These are phyloP conservation scores for Acanthamoeba divionensis DNA, from an alignment of 208 protist species.

Conservation along the genomic window DNA sequence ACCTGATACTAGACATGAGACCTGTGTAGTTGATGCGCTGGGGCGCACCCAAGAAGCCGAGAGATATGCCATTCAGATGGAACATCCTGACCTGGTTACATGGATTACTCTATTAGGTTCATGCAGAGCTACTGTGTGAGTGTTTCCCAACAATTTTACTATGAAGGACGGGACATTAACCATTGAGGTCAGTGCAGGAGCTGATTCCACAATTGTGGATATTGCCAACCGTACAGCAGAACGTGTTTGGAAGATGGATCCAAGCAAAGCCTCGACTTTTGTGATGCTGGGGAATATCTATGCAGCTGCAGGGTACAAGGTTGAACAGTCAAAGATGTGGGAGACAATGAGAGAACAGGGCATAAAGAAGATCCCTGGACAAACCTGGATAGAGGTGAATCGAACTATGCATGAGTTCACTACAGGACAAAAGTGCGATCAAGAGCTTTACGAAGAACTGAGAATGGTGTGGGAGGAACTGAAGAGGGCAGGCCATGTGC, in stretches of 20 bases:
- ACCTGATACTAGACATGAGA: neutral
- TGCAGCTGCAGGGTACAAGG: neutral
- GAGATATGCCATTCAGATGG: neutral
- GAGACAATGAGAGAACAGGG: neutral
- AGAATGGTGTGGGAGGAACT: neutral
- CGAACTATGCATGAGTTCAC: neutral
- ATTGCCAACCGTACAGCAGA: neutral
- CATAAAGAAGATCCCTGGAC: slow-evolving; percentile 24
- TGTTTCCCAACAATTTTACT: too few relatives aligned
- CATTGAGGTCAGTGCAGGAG: too few relatives aligned
- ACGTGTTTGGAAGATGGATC: neutral
- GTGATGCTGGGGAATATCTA: slow-evolving; percentile 41
- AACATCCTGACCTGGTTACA: neutral
- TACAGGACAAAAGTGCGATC: neutral
- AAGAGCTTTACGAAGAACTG: neutral
- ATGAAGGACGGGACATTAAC: too few relatives aligned
- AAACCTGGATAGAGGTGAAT: slow-evolving; percentile 32
- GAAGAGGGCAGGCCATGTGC: slow-evolving; percentile 21
- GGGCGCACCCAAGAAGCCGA: slow-evolving; percentile 33
- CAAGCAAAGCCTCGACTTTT: neutral
- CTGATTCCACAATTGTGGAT: neutral
- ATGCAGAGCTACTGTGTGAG: neutral
- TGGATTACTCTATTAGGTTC: slow-evolving; percentile 26
- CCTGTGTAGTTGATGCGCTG: slow-evolving; percentile 32
- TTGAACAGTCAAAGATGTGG: neutral